These are phyloP conservation scores for Metschnikowia cubensis DNA, from an alignment of 805 yeast genomes.

Conservation along the genomic window DNA sequence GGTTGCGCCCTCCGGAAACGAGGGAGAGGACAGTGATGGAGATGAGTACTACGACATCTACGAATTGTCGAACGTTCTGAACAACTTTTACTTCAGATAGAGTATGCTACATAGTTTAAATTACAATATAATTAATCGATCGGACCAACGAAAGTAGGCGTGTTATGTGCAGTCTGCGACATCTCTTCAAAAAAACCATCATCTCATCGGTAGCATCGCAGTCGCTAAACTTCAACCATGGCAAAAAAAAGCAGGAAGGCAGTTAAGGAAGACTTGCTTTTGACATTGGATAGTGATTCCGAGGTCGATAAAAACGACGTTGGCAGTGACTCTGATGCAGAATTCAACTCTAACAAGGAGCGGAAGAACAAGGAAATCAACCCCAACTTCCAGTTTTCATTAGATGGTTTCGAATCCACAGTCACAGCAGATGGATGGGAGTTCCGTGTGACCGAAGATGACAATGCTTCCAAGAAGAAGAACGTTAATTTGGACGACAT, in stretches of 20 bases:
- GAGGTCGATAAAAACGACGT: constrained; percentile 36
- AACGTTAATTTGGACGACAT: constrained; percentile 87
- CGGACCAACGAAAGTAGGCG: too few relatives aligned
- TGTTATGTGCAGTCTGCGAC: background rate
- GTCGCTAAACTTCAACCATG: constrained; percentile 7
- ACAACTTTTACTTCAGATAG: constrained; percentile 24
- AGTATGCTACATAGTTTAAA: background rate
- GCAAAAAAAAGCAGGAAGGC: constrained; percentile 14
- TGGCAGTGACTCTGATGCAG: constrained; percentile 22
- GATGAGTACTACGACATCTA: constrained; percentile 28
- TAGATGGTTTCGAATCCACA: constrained; percentile 53
- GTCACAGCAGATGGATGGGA: constrained; percentile 77
- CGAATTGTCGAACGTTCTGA: constrained; percentile 23
- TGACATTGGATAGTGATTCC: constrained; percentile 77
- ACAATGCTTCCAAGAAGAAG: constrained; percentile 27
- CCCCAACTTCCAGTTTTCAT: constrained; percentile 67
- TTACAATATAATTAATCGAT: background rate
- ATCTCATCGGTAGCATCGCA: constrained; percentile 1
- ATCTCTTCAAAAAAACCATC: constrained; percentile 3
- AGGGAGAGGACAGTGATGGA: constrained; percentile 19
- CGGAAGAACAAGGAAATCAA: constrained; percentile 46
- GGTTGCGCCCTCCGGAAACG: constrained; percentile 15
- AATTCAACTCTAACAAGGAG: constrained; percentile 19
- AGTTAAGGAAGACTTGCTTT: constrained; percentile 50
- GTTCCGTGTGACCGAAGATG: constrained; percentile 49